Conservation (phyloP, 1,284 basidiomycete species). For the Leccinum fuscescens region DNA sequence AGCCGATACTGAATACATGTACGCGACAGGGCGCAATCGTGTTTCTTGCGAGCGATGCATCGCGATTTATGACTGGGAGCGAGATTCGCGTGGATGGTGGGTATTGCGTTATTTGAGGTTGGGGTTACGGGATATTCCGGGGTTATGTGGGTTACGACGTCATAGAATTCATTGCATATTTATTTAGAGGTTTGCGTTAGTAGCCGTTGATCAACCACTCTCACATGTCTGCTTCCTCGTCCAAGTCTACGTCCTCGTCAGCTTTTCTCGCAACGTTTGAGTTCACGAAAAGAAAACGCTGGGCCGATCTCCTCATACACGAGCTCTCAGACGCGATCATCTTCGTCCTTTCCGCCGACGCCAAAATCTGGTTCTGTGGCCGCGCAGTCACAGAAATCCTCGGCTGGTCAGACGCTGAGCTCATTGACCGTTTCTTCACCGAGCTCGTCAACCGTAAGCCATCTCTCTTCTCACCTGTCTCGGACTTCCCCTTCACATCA, state of each 20-base stretch:
- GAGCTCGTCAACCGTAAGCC: constrained; percentile 64
- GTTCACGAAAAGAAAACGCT: constrained; percentile 82
- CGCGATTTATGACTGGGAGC: constrained; percentile 81
- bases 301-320: constrained; percentile 78
- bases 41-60: constrained; percentile 83
- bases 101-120: constrained; percentile 63
- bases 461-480: not conserved
- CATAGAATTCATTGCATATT: constrained; percentile 14
- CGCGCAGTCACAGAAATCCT: constrained; percentile 68
- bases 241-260: constrained; percentile 9
- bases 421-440: constrained; percentile 64
- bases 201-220: not conserved
- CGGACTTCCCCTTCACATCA: constrained; percentile 1
- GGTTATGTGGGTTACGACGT: constrained; percentile 19
- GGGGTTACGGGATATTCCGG: constrained; percentile 13
- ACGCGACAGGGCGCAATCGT: constrained; percentile 71
- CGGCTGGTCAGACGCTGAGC: constrained; percentile 72
- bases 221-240: constrained; percentile 24
- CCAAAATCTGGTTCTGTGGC: constrained; percentile 69
- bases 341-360: constrained; percentile 61
- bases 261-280: constrained; percentile 48
- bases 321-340: constrained; percentile 75
- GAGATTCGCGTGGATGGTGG: constrained; percentile 87
- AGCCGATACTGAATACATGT: constrained; percentile 4
- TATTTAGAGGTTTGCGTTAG: not conserved